A percentile compares a stretch with the other conserved stretches of the same genome.
Evolutionary conservation across 768 basidiomycete genomes (phyloP).

Genomic region (Gymnopilus dilepis): DNA sequence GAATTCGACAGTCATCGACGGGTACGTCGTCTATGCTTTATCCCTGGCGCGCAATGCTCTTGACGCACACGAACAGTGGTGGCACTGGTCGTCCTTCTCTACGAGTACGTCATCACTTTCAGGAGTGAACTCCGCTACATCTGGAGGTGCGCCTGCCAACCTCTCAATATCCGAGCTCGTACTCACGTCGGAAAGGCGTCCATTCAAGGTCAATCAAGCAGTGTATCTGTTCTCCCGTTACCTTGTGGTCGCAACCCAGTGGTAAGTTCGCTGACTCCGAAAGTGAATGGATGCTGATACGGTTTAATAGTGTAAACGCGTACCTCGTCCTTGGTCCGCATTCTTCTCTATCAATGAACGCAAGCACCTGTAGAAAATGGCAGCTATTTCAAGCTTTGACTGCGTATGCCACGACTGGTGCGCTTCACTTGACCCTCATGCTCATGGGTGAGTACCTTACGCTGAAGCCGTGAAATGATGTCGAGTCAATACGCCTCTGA

Average conservation of each 20-base stretch:
- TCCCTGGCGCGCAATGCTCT: neutral
- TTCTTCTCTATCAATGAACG: neutral
- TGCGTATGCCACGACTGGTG: constrained; percentile 3
- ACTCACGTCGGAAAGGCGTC: too few species aligned
- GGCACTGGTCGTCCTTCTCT: constrained; percentile 4
- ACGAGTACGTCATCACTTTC: constrained; percentile 3
- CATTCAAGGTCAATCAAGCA: neutral
- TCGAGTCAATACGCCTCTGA: neutral
- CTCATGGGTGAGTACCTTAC: constrained; percentile 5
- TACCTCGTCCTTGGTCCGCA: constrained; percentile 16
- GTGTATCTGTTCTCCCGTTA: constrained; percentile 15
- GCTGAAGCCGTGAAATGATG: neutral
- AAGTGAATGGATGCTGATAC: neutral
- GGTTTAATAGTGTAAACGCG: constrained; percentile 9
- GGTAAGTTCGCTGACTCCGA: neutral
- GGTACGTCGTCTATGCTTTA: neutral
- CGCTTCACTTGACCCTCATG: constrained; percentile 18
- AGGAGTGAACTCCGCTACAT: constrained; percentile 3
- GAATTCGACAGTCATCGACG: constrained; percentile 8
- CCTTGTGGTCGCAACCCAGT: constrained; percentile 4
- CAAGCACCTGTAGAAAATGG: constrained; percentile 7
- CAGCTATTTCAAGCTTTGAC: constrained; percentile 4
- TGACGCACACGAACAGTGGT: neutral
- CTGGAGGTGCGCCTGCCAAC: constrained; percentile 8
- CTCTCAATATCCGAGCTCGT: too few species aligned